Conservation (phyloP, 23 red algal species). For the Gracilaria domingensis region DNA sequence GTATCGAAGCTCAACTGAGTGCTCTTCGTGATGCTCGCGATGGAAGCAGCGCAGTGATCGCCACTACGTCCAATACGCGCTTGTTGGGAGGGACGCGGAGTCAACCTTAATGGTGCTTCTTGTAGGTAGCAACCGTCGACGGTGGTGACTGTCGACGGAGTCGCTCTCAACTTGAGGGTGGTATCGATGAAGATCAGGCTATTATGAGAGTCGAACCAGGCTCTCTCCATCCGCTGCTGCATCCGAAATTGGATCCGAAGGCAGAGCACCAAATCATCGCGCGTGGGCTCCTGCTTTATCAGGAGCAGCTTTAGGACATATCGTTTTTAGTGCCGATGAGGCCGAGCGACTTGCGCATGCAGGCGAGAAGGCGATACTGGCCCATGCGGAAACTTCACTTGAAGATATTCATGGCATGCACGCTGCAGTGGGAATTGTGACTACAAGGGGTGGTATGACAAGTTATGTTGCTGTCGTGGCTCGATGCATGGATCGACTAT, state of each 20-base stretch:
- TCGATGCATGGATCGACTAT: conserved; percentile 50
- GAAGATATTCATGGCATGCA: conserved; percentile 68
- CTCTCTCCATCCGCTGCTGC: conserved; percentile 48
- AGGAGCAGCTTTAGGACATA: conserved; percentile 52
- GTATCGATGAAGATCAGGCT: conserved; percentile 64
- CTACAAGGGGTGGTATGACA: conserved; percentile 53
- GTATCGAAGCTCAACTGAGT: no score
- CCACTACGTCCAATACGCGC: no score
- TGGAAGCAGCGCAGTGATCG: no score
- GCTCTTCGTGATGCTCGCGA: no score
- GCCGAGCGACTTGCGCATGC: conserved; percentile 39
- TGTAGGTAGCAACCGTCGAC: no score
- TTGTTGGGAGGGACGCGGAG: no score
- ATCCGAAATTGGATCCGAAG: conserved; percentile 45
- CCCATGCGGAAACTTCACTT: conserved; percentile 48
- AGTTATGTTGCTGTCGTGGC: conserved; percentile 59
- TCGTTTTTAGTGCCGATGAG: conserved; percentile 48
- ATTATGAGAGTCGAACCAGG: conserved; percentile 59
- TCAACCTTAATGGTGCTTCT: no score
- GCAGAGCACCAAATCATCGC: conserved; percentile 33
- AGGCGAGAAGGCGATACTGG: conserved; percentile 48
- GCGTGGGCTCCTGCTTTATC: conserved; percentile 54
- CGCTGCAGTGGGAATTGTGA: conserved; percentile 57
- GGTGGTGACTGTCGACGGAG: no score
- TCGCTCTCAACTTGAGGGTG: no score